phyloP scores from a whole-genome alignment of 164 flowering plant genomes.

The Berberis thunbergii region DNA sequence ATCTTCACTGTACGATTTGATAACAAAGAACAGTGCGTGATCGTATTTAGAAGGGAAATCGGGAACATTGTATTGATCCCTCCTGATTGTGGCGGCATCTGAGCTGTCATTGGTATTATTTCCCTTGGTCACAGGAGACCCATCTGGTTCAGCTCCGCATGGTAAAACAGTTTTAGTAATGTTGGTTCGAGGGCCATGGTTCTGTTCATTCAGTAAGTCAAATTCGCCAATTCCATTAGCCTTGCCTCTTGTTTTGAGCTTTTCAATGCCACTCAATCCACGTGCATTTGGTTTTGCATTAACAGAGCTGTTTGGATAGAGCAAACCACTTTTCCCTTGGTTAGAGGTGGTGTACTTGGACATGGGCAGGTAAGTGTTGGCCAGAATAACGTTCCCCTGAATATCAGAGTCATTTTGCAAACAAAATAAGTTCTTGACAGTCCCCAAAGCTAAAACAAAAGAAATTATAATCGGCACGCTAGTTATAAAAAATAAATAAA shows the following conservation, averaged over 20 bases:
- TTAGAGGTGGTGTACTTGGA: conserved; percentile 2
- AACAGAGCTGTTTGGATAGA: conserved; percentile 26
- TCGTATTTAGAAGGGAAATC: conserved; percentile 49
- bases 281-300: conserved; percentile 25
- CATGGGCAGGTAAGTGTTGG: conserved; percentile 18
- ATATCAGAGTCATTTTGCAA: conserved; percentile 20
- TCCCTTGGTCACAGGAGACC: conserved; percentile 12
- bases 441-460: neutral
- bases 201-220: conserved; percentile 39
- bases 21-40: conserved; percentile 63
- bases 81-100: conserved; percentile 17
- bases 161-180: conserved; percentile 17
- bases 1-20: conserved; percentile 82
- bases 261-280: conserved; percentile 32
- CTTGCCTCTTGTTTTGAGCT: conserved; percentile 30
- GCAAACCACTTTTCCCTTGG: conserved; percentile 10
- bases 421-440: conserved; percentile 11
- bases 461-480: too few relatives aligned
- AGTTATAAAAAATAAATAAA: too few relatives aligned
- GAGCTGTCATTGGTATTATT: conserved; percentile 13
- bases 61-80: conserved; percentile 45
- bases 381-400: conserved; percentile 25
- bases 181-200: conserved; percentile 43
- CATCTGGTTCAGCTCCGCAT: conserved; percentile 18
- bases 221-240: conserved; percentile 22